phyloP scores from a whole-genome alignment of 768 basidiomycete species.

The Podaxis sp. region DNA sequence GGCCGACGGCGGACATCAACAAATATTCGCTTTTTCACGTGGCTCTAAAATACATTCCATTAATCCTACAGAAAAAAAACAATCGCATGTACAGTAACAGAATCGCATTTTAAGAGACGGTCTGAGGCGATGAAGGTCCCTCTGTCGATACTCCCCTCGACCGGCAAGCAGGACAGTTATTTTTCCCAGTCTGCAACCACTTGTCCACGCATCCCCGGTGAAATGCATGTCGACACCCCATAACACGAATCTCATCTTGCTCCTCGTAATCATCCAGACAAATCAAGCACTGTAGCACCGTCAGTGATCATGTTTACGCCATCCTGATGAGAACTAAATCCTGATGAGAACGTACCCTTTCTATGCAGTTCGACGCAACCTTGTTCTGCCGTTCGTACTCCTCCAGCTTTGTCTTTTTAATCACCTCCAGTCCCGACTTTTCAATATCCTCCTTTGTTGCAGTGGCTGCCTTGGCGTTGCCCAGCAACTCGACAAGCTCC shows the following conservation, averaged over 20 bases:
- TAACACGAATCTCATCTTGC: slow-evolving; percentile 77
- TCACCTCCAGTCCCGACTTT: slow-evolving; percentile 75
- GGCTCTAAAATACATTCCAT: not conserved
- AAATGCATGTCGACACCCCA: slow-evolving; percentile 88
- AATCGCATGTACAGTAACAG: not conserved
- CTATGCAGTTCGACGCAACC: slow-evolving; percentile 75
- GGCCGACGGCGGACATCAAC: not conserved
- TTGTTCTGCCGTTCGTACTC: slow-evolving; percentile 61
- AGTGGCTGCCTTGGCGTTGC: slow-evolving; percentile 80
- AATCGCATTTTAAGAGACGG: not conserved
- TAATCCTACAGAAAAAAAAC: not conserved
- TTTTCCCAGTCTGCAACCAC: slow-evolving; percentile 83
- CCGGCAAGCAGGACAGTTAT: slow-evolving; percentile 92
- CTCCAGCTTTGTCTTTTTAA: slow-evolving; percentile 55
- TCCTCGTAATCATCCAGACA: slow-evolving; percentile 84
- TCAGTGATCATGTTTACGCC: slow-evolving; percentile 4
- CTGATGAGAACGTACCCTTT: slow-evolving; percentile 54
- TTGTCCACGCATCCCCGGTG: slow-evolving; percentile 86
- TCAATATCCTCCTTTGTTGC: slow-evolving; percentile 84
- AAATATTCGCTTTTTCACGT: slow-evolving; percentile 5
- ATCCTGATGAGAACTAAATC: slow-evolving; percentile 27
- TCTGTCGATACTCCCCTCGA: slow-evolving; percentile 33
- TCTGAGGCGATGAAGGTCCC: not conserved
- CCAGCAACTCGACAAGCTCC: slow-evolving; percentile 82
- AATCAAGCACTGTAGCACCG: slow-evolving; percentile 62